phyloP scores from a whole-genome alignment of 1,139 yeast species.

The Yamadazyma conglobata region DNA sequence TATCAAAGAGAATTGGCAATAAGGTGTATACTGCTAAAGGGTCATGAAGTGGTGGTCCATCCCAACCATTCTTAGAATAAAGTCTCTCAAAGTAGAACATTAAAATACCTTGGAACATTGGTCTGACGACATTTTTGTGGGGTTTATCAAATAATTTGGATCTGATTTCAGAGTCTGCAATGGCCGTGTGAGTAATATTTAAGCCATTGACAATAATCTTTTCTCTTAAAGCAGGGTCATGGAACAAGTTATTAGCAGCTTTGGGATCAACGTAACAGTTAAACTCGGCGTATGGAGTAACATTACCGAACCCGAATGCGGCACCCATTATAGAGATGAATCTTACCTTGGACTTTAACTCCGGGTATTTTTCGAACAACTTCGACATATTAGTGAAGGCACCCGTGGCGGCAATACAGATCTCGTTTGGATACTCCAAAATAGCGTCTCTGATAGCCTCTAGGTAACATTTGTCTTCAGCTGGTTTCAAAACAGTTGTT shows the following conservation, averaged over 20 bases:
- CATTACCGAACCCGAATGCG: constrained; percentile 47
- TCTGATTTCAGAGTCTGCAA: constrained; percentile 51
- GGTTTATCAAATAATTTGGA: constrained; percentile 19
- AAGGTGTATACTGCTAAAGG: constrained; percentile 68
- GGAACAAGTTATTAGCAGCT: constrained; percentile 60
- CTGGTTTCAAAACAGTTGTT: constrained; percentile 27
- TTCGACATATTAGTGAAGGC: constrained; percentile 67
- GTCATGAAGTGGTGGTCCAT: constrained; percentile 81
- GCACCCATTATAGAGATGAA: constrained; percentile 77
- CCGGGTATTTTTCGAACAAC: constrained; percentile 51
- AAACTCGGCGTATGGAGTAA: constrained; percentile 67
- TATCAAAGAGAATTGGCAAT: constrained; percentile 40
- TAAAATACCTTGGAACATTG: constrained; percentile 55
- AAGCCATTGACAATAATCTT: constrained; percentile 61
- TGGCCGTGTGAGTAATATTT: constrained; percentile 67
- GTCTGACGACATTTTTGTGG: constrained; percentile 31
- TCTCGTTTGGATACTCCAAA: constrained; percentile 33
- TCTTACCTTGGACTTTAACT: constrained; percentile 41
- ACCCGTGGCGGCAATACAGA: constrained; percentile 67
- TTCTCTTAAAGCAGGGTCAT: constrained; percentile 40
- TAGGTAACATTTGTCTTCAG: constrained; percentile 42
- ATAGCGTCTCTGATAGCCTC: constrained; percentile 59
- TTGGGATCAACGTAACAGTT: constrained; percentile 74
- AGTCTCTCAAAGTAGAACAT: constrained; percentile 47
- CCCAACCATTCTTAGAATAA: constrained; percentile 14